A percentile compares a stretch with the other conserved stretches of the same genome.
Evolutionary conservation across 1,139 yeast species (phyloP).

Genomic region (Candida anutae): DNA sequence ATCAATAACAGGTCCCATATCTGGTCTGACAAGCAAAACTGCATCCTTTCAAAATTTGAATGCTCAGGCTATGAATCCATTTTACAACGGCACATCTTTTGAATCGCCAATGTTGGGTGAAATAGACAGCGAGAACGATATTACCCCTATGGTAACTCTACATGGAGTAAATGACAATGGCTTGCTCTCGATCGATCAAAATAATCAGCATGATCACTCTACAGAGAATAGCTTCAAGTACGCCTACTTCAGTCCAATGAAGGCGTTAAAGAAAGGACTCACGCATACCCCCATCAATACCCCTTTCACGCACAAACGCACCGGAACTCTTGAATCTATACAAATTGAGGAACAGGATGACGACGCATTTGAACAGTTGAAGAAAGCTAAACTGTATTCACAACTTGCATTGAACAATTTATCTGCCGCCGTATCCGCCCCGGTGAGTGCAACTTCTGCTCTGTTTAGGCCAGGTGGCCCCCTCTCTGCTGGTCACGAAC

Average conservation of each 20-base stretch:
- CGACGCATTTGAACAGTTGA: slow-evolving; percentile 37
- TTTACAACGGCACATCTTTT: slow-evolving; percentile 37
- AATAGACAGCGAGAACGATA: slow-evolving; percentile 19
- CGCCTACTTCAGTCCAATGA: slow-evolving; percentile 4
- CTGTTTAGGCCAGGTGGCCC: no score
- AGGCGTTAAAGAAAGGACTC: neutral
- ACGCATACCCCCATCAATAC: slow-evolving; percentile 2
- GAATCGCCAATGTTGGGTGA: slow-evolving; percentile 32
- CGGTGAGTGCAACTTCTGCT: no score
- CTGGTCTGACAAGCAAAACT: slow-evolving; percentile 4
- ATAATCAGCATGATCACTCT: slow-evolving; percentile 1
- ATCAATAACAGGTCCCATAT: slow-evolving; percentile 17
- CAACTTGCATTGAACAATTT: no score
- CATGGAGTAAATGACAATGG: slow-evolving; percentile 4
- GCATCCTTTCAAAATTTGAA: slow-evolving; percentile 12
- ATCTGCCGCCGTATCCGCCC: no score
- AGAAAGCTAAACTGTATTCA: slow-evolving; percentile 30
- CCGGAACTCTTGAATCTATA: slow-evolving; percentile 23
- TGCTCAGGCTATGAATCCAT: slow-evolving; percentile 29
- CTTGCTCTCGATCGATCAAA: slow-evolving; percentile 2
- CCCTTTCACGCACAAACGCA: slow-evolving; percentile 7
- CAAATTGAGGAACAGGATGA: slow-evolving; percentile 36
- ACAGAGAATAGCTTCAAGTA: neutral
- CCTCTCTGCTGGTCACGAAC: no score
- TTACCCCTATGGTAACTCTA: slow-evolving; percentile 27